Percentiles rank a stretch among this genome's conserved stretches.
Evolutionary conservation across 179 eudicot species (phyloP).

Genomic region (Spergularia azorica): DNA sequence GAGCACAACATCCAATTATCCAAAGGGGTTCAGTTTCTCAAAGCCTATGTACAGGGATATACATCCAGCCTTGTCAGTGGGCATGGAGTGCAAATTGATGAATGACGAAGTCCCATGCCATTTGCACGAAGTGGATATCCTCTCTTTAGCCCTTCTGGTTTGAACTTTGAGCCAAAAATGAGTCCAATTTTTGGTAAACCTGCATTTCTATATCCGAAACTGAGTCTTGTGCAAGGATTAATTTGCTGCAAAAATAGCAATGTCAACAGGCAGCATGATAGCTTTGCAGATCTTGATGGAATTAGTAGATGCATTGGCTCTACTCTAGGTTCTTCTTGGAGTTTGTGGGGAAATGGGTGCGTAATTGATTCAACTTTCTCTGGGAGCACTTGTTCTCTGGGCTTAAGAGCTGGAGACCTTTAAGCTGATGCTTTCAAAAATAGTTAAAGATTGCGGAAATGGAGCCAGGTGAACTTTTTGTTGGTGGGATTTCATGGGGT

Average conservation of each 20-base stretch:
- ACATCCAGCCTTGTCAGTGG: conserved; percentile 38
- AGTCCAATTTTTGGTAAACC: conserved; percentile 39
- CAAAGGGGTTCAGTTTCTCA: conserved; percentile 52
- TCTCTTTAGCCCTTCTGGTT: conserved; percentile 38
- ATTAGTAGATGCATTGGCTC: conserved; percentile 34
- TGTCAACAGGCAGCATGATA: conserved; percentile 30
- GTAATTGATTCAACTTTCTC: conserved; percentile 23
- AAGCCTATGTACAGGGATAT: conserved; percentile 36
- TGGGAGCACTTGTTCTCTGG: conserved; percentile 24
- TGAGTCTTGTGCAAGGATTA: conserved; percentile 43
- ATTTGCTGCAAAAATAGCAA: conserved; percentile 32
- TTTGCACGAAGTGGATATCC: conserved; percentile 41
- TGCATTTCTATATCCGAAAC: conserved; percentile 33
- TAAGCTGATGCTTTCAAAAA: conserved; percentile 33
- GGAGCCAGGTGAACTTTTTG: too few species aligned
- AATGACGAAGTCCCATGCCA: conserved; percentile 36
- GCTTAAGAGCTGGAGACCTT: conserved; percentile 36
- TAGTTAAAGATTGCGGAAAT: too few species aligned
- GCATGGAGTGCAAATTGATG: conserved; percentile 43
- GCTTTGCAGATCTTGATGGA: conserved; percentile 42
- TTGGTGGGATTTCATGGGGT: conserved; percentile 97
- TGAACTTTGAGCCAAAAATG: conserved; percentile 47
- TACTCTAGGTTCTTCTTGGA: conserved; percentile 42
- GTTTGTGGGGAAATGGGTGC: conserved; percentile 55
- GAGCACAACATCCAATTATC: conserved; percentile 61